phyloP scores from a whole-genome alignment of 352 stramenopile genomes.

The Phytopythium litorale region DNA sequence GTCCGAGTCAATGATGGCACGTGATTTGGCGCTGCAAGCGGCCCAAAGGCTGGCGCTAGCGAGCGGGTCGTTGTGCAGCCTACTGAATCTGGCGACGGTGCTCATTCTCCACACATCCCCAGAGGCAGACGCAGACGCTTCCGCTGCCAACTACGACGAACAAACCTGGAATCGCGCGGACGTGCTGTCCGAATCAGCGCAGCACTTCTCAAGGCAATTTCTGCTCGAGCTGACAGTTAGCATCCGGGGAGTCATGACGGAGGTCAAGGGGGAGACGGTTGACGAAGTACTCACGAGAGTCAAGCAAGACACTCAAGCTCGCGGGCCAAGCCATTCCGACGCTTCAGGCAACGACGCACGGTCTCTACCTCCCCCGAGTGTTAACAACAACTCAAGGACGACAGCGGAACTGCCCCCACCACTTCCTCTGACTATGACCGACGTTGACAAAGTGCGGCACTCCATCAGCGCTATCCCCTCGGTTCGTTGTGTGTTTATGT shows the following conservation, averaged over 20 bases:
- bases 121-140: not conserved
- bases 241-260: conserved; percentile 49
- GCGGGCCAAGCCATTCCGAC: not conserved
- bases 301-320: not conserved
- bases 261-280: conserved; percentile 7
- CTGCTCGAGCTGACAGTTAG: conserved; percentile 37
- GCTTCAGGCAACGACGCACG: not conserved
- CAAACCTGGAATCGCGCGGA: conserved; percentile 59
- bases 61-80: conserved; percentile 74
- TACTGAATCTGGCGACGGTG: conserved; percentile 62
- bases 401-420: not conserved
- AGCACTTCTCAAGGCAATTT: conserved; percentile 36
- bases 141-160: conserved; percentile 21
- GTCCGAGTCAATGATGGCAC: conserved; percentile 38
- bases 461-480: not conserved
- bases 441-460: not conserved
- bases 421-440: not conserved
- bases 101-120: conserved; percentile 50
- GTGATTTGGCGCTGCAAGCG: conserved; percentile 57
- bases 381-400: not conserved
- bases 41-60: conserved; percentile 62
- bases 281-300: not conserved
- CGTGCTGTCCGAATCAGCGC: conserved; percentile 37
- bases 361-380: not conserved
- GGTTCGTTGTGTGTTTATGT: not conserved